Percentiles rank a stretch among this genome's conserved stretches.
Conservation (phyloP, 2,329 filamentous ascomycete species). For the Annulohypoxylon truncatum region DNA sequence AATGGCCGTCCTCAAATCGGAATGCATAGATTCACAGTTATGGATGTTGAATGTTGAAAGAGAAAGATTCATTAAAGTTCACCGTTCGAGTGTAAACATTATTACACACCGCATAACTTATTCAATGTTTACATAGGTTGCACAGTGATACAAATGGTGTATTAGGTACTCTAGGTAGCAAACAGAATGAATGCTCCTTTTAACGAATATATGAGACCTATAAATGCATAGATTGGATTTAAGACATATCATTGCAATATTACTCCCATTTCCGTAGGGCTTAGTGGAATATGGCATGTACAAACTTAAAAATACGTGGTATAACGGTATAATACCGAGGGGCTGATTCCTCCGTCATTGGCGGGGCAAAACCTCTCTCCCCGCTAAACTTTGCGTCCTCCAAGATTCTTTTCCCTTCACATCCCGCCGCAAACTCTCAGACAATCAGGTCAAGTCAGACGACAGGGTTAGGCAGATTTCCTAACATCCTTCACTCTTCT, state of each 20-base stretch:
- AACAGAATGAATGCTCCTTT: background rate
- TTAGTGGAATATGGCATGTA: background rate
- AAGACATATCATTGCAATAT: background rate
- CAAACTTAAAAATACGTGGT: background rate
- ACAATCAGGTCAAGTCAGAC: slow-evolving; percentile 2
- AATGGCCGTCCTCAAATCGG: slow-evolving; percentile 4
- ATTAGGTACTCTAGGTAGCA: too few species aligned
- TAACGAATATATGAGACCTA: background rate
- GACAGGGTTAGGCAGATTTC: slow-evolving; percentile 12
- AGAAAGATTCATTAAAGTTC: background rate
- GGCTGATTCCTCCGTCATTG: slow-evolving; percentile 36
- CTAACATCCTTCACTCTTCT: background rate
- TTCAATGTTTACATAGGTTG: too few species aligned
- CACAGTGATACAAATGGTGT: background rate
- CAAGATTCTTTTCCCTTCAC: background rate
- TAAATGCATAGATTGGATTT: background rate
- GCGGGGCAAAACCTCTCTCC: slow-evolving; percentile 39
- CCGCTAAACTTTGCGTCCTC: slow-evolving; percentile 27
- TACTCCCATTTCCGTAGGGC: background rate
- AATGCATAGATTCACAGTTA: slow-evolving; percentile 16
- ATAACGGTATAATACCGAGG: slow-evolving; percentile 9
- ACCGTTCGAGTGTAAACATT: background rate
- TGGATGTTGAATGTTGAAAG: slow-evolving; percentile 8
- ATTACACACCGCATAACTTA: background rate
- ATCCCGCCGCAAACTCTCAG: slow-evolving; percentile 9